Evolutionary conservation across 225 moss, liverwort and hornwort species (phyloP).

Genomic region (Lunularia cruciata): DNA sequence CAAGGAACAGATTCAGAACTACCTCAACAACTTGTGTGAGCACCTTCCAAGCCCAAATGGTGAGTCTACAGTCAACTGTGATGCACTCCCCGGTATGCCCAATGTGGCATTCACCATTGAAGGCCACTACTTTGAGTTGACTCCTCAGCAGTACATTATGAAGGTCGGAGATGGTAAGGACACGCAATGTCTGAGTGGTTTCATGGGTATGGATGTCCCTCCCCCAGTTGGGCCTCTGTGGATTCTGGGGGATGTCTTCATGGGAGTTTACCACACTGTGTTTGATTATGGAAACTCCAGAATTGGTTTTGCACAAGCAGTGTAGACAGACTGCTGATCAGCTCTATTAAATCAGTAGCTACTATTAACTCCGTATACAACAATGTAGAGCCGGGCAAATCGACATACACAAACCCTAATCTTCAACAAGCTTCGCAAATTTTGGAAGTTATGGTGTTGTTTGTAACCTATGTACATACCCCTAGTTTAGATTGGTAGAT

Average conservation of each 20-base stretch:
- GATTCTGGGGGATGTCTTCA: constrained; percentile 91
- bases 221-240: constrained; percentile 85
- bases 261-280: constrained; percentile 87
- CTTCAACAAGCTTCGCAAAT: background rate
- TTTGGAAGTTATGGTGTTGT: constrained; percentile 5
- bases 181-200: constrained; percentile 93
- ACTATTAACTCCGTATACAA: background rate
- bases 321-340: constrained; percentile 24
- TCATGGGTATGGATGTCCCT: constrained; percentile 77
- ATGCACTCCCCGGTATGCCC: constrained; percentile 60
- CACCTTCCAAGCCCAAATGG: constrained; percentile 89
- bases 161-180: constrained; percentile 72
- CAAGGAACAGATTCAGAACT: constrained; percentile 57
- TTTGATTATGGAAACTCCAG: constrained; percentile 85
- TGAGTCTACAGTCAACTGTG: constrained; percentile 74
- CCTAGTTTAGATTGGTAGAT: constrained; percentile 5
- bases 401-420: background rate
- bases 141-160: constrained; percentile 76
- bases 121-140: constrained; percentile 69
- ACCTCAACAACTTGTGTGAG: constrained; percentile 77
- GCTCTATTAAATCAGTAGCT: background rate
- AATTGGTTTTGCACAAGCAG: constrained; percentile 72
- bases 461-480: constrained; percentile 7
- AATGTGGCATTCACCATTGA: constrained; percentile 78
- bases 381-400: background rate